Percentiles rank a stretch among this genome's conserved stretches.
Conservation (phyloP, 345 rosid genomes). For the Anacardium occidentale region DNA sequence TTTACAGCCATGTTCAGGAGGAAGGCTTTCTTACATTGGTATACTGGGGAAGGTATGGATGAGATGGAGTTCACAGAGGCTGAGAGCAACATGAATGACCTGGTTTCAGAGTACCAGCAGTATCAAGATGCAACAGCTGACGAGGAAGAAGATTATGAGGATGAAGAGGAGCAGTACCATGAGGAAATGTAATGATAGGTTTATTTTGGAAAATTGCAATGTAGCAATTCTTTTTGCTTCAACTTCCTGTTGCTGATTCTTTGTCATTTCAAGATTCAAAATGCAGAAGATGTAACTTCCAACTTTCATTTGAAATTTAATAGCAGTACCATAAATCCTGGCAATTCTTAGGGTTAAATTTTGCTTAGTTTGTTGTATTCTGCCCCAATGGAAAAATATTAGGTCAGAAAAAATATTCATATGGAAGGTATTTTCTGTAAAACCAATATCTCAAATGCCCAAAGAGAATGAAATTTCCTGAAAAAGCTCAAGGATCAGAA, state of each 20-base stretch:
- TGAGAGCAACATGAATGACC: slow-evolving; percentile 77
- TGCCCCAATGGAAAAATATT: no score
- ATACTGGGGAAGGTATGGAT: slow-evolving; percentile 44
- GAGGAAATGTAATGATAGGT: slow-evolving; percentile 42
- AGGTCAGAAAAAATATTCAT: no score
- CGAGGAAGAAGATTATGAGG: slow-evolving; percentile 61
- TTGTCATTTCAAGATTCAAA: neutral
- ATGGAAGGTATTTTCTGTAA: no score
- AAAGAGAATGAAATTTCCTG: no score
- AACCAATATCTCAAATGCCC: no score
- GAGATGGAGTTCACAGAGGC: slow-evolving; percentile 53
- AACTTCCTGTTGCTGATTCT: slow-evolving; percentile 35
- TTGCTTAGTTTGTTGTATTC: no score
- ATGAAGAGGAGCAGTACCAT: slow-evolving; percentile 44
- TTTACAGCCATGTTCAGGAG: slow-evolving; percentile 46
- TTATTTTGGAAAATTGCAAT: neutral
- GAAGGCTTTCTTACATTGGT: slow-evolving; percentile 49
- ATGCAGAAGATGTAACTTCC: no score
- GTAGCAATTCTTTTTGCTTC: slow-evolving; percentile 22
- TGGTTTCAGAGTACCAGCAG: slow-evolving; percentile 74
- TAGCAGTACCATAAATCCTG: no score
- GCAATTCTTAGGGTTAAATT: no score
- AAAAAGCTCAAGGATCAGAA: no score
- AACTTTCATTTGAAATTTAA: no score
- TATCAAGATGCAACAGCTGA: slow-evolving; percentile 76